phyloP scores from a whole-genome alignment of 2,329 filamentous ascomycete genomes.

The Geosmithia flava region DNA sequence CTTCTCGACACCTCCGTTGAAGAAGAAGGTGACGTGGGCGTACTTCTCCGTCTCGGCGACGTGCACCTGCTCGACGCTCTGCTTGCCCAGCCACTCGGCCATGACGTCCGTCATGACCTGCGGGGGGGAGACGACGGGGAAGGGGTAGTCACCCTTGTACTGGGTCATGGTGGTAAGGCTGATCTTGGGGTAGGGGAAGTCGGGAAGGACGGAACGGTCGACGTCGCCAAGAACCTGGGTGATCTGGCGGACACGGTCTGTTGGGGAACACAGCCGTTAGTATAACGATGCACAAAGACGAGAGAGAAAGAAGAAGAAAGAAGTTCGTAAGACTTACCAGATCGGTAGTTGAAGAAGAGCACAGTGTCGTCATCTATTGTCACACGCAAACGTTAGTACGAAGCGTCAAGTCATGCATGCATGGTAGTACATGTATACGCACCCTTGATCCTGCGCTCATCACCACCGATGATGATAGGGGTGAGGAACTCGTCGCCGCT shows the following conservation, averaged over 20 bases:
- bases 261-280: background rate
- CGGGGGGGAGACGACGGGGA: conserved; percentile 83
- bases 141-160: conserved; percentile 93
- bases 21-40: conserved; percentile 98
- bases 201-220: conserved; percentile 79
- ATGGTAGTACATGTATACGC: conserved; percentile 5
- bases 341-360: conserved; percentile 99
- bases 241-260: conserved; percentile 86
- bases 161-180: conserved; percentile 93
- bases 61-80: conserved; percentile 85
- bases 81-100: conserved; percentile 88
- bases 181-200: conserved; percentile 89
- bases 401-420: background rate
- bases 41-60: conserved; percentile 99
- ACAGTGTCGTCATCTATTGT: conserved; percentile 71
- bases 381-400: background rate
- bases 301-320: too few species aligned
- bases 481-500: conserved; percentile 98
- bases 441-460: conserved; percentile 78
- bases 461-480: conserved; percentile 87
- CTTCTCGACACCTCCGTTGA: conserved; percentile 98
- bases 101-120: conserved; percentile 98
- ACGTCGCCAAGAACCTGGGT: conserved; percentile 87
- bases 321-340: conserved; percentile 17
- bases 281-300: background rate